Conservation (phyloP, 1,284 basidiomycete species). For the Bjerkandera adusta region DNA sequence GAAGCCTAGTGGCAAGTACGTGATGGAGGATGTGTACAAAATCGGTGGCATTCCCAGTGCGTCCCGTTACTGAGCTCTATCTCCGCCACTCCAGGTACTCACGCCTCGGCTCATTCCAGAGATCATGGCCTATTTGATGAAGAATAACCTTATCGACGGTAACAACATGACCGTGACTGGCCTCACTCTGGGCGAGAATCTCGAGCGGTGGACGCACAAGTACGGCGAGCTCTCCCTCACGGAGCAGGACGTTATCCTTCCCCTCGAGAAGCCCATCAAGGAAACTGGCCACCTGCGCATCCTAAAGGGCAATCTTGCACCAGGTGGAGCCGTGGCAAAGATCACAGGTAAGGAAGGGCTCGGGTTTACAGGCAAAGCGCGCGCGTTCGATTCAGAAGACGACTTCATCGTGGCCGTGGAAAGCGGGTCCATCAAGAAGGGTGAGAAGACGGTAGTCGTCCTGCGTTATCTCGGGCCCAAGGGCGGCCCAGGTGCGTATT, state of each 20-base stretch:
- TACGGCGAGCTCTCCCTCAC: conserved; percentile 70
- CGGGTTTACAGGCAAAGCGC: conserved; percentile 79
- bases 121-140: conserved; percentile 78
- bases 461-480: conserved; percentile 88
- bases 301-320: conserved; percentile 85
- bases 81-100: conserved; percentile 7
- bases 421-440: conserved; percentile 75
- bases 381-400: conserved; percentile 82
- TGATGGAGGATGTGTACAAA: conserved; percentile 89
- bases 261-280: conserved; percentile 86
- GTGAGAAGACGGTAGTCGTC: conserved; percentile 89
- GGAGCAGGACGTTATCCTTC: conserved; percentile 81
- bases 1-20: conserved; percentile 89
- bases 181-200: conserved; percentile 83
- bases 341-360: conserved; percentile 94
- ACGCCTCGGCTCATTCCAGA: conserved; percentile 51
- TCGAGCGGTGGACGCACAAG: conserved; percentile 80
- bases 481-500: conserved; percentile 75
- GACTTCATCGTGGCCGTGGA: conserved; percentile 83
- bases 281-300: conserved; percentile 84
- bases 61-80: conserved; percentile 27
- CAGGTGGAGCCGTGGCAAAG: conserved; percentile 91
- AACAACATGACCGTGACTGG: conserved; percentile 88
- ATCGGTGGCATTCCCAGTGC: conserved; percentile 86
- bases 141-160: conserved; percentile 83